These are phyloP conservation scores for Pachysandra terminalis DNA, from an alignment of 164 flowering plant species.

Conservation along the genomic window DNA sequence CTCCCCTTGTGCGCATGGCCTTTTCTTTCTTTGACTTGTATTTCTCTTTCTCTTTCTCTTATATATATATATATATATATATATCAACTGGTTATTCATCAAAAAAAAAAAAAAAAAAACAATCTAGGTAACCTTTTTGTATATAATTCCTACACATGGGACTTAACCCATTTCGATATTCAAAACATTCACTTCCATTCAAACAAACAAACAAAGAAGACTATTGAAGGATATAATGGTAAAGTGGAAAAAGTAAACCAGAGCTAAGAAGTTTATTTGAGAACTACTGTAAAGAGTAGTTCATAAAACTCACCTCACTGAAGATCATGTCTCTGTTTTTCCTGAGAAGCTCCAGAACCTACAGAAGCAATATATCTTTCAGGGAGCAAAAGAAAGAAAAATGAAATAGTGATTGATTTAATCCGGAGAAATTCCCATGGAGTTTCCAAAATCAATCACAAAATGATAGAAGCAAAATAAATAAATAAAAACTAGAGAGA, in stretches of 20 bases:
- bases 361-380: not conserved
- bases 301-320: constrained; percentile 47
- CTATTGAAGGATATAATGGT: not conserved
- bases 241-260: not conserved
- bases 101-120: too few relatives aligned
- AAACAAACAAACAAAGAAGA: not conserved
- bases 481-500: not conserved
- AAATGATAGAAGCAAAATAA: too few relatives aligned
- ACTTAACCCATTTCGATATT: not conserved
- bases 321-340: constrained; percentile 85
- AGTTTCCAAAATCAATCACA: not conserved
- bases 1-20: too few relatives aligned
- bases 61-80: too few relatives aligned
- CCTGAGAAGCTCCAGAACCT: constrained; percentile 76
- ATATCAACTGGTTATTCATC: too few relatives aligned
- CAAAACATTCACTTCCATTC: too few relatives aligned
- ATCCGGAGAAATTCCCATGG: not conserved
- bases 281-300: not conserved
- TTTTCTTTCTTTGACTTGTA: too few relatives aligned
- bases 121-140: too few relatives aligned
- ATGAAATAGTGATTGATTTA: not conserved
- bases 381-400: not conserved
- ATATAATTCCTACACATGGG: not conserved
- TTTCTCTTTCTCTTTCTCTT: too few relatives aligned
- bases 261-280: too few relatives aligned